These are phyloP conservation scores for Exophiala sideris DNA, from an alignment of 2,329 filamentous ascomycete species.

Conservation along the genomic window DNA sequence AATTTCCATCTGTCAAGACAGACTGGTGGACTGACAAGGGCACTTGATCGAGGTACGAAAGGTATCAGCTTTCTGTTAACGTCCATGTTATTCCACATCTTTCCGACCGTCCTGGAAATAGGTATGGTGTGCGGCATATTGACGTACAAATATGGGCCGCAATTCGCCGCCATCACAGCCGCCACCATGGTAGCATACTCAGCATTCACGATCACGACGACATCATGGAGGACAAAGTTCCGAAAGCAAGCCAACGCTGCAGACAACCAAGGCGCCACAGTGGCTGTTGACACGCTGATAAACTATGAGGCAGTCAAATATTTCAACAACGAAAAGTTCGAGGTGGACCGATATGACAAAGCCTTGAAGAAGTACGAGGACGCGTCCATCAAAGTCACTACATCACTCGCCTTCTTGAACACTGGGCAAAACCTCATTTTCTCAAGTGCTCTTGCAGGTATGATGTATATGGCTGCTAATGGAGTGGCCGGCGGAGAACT, in stretches of 20 bases:
- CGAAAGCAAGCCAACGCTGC: conserved; percentile 91
- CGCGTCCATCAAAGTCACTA: conserved; percentile 94
- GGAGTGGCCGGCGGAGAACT: conserved; percentile 77
- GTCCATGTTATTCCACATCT: conserved; percentile 97
- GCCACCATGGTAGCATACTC: conserved; percentile 91
- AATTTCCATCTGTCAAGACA: conserved; percentile 93
- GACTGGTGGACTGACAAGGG: conserved; percentile 87
- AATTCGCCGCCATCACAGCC: conserved; percentile 87
- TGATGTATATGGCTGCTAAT: conserved; percentile 96
- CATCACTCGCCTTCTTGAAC: conserved; percentile 88
- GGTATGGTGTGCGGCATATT: conserved; percentile 93
- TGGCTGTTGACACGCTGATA: conserved; percentile 93
- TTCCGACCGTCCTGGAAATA: conserved; percentile 91
- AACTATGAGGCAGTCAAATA: conserved; percentile 99
- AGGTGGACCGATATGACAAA: conserved; percentile 84
- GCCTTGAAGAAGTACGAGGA: conserved; percentile 83
- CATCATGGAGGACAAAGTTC: conserved; percentile 96
- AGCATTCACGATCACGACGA: conserved; percentile 95
- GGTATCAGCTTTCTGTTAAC: conserved; percentile 96
- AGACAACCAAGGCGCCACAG: conserved; percentile 91
- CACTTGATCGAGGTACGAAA: conserved; percentile 95
- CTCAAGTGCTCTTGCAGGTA: conserved; percentile 83
- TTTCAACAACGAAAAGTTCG: conserved; percentile 98
- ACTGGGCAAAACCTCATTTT: conserved; percentile 97
- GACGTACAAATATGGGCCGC: conserved; percentile 89